Evolutionary conservation across 495 filamentous ascomycete species (phyloP).

Genomic region (Penicillium fimorum): DNA sequence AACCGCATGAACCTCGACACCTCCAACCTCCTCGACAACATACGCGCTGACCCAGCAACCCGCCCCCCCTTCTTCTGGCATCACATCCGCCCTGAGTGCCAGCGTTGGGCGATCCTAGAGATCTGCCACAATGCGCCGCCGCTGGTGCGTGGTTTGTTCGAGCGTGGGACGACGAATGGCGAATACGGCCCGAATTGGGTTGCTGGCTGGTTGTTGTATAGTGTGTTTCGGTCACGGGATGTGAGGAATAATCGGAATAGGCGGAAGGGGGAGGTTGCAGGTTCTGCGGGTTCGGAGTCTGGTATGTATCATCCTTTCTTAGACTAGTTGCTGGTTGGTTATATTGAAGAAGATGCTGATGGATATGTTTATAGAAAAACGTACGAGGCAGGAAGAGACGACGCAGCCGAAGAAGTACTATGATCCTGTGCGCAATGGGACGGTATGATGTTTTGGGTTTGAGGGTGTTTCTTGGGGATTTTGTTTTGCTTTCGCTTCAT

Average conservation of each 20-base stretch:
- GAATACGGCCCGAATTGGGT: conserved; percentile 57
- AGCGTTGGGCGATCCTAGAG: conserved; percentile 41
- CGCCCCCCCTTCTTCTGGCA: conserved; percentile 49
- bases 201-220: conserved; percentile 57
- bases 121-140: conserved; percentile 40
- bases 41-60: conserved; percentile 34
- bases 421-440: conserved; percentile 48
- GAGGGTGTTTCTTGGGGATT: neutral
- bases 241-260: conserved; percentile 53
- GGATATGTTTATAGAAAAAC: conserved; percentile 25
- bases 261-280: conserved; percentile 36
- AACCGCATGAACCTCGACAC: conserved; percentile 42
- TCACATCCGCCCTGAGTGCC: conserved; percentile 43
- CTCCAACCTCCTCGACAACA: conserved; percentile 40
- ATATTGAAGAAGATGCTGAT: neutral
- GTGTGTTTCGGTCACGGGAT: conserved; percentile 58
- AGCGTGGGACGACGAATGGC: conserved; percentile 36
- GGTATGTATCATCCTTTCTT: conserved; percentile 24
- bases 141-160: conserved; percentile 40
- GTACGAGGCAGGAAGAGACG: conserved; percentile 23
- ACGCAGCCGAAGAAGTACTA: conserved; percentile 40
- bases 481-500: conserved; percentile 4
- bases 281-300: conserved; percentile 14
- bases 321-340: neutral
- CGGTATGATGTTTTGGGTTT: conserved; percentile 17